These are phyloP conservation scores for Luvunga scandens DNA, from an alignment of 345 rosid species.

Conservation along the genomic window DNA sequence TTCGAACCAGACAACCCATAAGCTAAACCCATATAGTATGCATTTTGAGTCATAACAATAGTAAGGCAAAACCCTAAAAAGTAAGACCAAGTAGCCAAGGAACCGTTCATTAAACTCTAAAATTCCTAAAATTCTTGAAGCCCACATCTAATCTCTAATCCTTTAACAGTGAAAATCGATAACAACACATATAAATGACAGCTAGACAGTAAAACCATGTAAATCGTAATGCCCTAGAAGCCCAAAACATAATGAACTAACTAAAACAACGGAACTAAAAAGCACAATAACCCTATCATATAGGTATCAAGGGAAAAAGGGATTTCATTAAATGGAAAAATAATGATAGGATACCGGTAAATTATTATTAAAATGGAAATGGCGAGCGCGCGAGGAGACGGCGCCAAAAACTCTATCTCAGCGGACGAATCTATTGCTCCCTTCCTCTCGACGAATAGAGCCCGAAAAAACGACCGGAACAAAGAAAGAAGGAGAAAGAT, in stretches of 20 bases:
- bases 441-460: too few species aligned
- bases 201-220: too few species aligned
- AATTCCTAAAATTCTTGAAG: neutral
- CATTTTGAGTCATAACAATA: neutral
- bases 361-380: neutral
- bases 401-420: neutral
- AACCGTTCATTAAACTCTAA: neutral
- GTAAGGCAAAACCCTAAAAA: neutral
- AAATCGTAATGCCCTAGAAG: neutral
- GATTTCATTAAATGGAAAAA: neutral
- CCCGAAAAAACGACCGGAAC: too few species aligned
- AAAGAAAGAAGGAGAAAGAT: too few species aligned
- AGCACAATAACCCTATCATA: neutral
- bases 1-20: too few species aligned
- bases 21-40: too few species aligned
- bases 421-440: neutral
- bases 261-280: neutral
- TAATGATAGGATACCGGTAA: neutral
- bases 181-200: neutral
- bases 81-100: neutral
- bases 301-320: neutral
- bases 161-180: neutral
- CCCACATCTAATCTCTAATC: neutral
- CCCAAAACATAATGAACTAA: neutral
- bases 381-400: neutral